Conservation (phyloP, 2,329 filamentous ascomycete genomes). For the Hymenoscyphus fructigenus region DNA sequence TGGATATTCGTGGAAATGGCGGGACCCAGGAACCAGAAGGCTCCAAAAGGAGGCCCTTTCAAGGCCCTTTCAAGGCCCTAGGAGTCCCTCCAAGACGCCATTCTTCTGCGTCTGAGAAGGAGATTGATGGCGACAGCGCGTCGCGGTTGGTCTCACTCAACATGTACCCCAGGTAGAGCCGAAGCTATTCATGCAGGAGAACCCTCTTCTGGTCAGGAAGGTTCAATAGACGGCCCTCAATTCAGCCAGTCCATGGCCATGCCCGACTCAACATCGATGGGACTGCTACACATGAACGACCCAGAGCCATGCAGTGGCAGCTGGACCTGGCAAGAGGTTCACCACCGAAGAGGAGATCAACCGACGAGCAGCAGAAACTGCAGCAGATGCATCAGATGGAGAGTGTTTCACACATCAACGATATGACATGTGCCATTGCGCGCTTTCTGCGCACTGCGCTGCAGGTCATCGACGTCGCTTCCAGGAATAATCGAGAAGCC, state of each 20-base stretch:
- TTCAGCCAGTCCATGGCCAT: constrained; percentile 26
- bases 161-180: constrained; percentile 25
- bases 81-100: neutral
- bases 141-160: constrained; percentile 26
- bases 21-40: constrained; percentile 17
- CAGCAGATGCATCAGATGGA: constrained; percentile 19
- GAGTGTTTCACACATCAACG: constrained; percentile 26
- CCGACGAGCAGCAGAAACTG: constrained; percentile 8
- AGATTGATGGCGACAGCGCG: constrained; percentile 12
- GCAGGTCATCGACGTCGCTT: constrained; percentile 29
- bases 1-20: constrained; percentile 13
- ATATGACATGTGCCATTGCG: constrained; percentile 20
- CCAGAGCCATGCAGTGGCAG: constrained; percentile 18
- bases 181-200: constrained; percentile 37
- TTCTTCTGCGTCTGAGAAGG: neutral
- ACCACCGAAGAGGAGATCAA: constrained; percentile 16
- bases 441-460: constrained; percentile 24
- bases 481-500: neutral
- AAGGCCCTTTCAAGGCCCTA: neutral
- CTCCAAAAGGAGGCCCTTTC: constrained; percentile 7
- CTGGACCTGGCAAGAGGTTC: constrained; percentile 15
- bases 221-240: constrained; percentile 19
- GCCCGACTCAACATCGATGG: constrained; percentile 16
- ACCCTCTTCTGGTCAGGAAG: constrained; percentile 30
- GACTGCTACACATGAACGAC: constrained; percentile 26